Evolutionary conservation across 768 basidiomycete genomes (phyloP).

Genomic region (Inosperma sp.): DNA sequence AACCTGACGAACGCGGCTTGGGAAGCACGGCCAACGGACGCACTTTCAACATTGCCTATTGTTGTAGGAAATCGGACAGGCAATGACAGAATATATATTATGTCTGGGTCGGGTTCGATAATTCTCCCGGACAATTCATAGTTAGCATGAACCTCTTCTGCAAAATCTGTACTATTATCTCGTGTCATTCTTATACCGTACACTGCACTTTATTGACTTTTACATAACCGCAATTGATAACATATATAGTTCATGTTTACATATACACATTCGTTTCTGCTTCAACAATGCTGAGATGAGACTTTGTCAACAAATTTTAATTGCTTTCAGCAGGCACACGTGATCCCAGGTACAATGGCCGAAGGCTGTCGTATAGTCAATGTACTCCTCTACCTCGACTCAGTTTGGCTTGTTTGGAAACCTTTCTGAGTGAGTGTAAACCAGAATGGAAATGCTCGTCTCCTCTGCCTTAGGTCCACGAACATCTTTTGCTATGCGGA

Average conservation of each 20-base stretch:
- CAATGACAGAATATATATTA: conserved; percentile 5
- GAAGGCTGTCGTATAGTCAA: too few relatives aligned
- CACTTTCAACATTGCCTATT: background rate
- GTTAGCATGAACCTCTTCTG: background rate
- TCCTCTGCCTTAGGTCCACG: background rate
- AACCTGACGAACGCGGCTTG: background rate
- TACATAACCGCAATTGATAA: too few relatives aligned
- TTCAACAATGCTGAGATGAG: too few relatives aligned
- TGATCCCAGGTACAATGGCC: too few relatives aligned
- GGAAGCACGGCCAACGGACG: background rate
- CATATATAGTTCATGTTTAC: too few relatives aligned
- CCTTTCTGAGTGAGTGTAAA: too few relatives aligned
- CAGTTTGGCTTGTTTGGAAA: too few relatives aligned
- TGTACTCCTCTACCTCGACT: too few relatives aligned
- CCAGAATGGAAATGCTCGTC: background rate
- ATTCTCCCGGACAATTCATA: conserved; percentile 7
- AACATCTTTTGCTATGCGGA: background rate
- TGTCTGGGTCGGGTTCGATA: conserved; percentile 3
- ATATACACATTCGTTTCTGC: too few relatives aligned
- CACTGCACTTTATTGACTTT: too few relatives aligned
- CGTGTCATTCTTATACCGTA: background rate
- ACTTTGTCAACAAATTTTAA: too few relatives aligned
- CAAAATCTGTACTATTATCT: background rate
- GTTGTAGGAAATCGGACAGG: conserved; percentile 5
- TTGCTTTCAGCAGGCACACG: too few relatives aligned